phyloP scores from a whole-genome alignment of 768 basidiomycete genomes.

The Boletus pseudo-olivaceus region DNA sequence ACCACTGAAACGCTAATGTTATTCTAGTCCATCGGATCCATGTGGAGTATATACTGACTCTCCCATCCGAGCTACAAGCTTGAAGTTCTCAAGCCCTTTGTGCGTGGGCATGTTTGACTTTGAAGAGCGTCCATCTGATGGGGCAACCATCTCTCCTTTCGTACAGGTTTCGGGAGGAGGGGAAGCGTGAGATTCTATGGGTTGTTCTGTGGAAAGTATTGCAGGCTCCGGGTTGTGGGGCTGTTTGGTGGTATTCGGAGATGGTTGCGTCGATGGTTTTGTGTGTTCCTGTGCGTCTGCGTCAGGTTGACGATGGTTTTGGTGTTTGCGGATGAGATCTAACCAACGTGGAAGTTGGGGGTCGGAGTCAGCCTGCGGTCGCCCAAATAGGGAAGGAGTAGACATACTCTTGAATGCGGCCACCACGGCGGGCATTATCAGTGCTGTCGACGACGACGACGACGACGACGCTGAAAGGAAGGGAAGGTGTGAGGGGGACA shows the following conservation, averaged over 20 bases:
- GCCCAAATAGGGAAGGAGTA: conserved; percentile 1
- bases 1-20: conserved; percentile 49
- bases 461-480: not conserved
- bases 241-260: conserved; percentile 29
- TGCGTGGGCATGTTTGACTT: conserved; percentile 81
- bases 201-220: conserved; percentile 34
- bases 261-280: conserved; percentile 14
- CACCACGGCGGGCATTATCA: conserved; percentile 67
- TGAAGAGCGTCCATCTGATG: conserved; percentile 70
- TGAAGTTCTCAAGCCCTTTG: conserved; percentile 78
- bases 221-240: conserved; percentile 38
- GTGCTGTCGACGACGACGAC: conserved; percentile 7
- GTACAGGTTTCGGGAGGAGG: conserved; percentile 15
- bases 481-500: not conserved
- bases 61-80: conserved; percentile 84
- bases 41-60: conserved; percentile 56
- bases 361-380: conserved; percentile 18
- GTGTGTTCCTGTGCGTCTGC: conserved; percentile 27
- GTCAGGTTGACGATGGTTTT: conserved; percentile 51
- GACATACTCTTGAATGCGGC: conserved; percentile 84
- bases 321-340: conserved; percentile 80
- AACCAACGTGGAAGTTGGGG: conserved; percentile 15
- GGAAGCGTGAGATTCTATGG: conserved; percentile 28
- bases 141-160: conserved; percentile 42
- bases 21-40: conserved; percentile 7